These are phyloP conservation scores for Leucocoprinus leucothites DNA, from an alignment of 768 basidiomycete species.

Conservation along the genomic window DNA sequence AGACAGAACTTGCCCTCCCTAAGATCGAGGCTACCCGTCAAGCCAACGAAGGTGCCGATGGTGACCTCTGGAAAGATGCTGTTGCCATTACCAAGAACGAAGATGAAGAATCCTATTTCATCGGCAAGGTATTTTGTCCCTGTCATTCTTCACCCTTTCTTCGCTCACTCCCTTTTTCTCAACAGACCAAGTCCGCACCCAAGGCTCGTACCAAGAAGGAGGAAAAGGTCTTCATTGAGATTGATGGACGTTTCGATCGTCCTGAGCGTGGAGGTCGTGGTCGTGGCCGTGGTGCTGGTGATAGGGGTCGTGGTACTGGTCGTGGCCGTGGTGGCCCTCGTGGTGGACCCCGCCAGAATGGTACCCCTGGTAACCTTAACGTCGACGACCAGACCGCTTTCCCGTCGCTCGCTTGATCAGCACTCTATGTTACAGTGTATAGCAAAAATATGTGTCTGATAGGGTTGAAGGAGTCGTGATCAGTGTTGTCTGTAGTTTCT, in stretches of 20 bases:
- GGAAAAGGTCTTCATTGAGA: conserved; percentile 89
- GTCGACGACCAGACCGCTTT: conserved; percentile 86
- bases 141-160: neutral
- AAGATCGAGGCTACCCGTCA: conserved; percentile 76
- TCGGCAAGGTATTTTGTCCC: conserved; percentile 71
- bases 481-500: conserved; percentile 3
- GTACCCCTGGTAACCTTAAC: conserved; percentile 47
- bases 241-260: conserved; percentile 86
- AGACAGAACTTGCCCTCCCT: conserved; percentile 58
- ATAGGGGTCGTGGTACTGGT: conserved; percentile 38
- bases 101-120: conserved; percentile 78
- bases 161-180: conserved; percentile 12
- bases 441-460: conserved; percentile 4
- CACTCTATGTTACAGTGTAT: neutral
- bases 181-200: conserved; percentile 59
- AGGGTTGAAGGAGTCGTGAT: conserved; percentile 4
- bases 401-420: conserved; percentile 76
- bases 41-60: conserved; percentile 79
- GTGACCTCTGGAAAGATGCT: conserved; percentile 67
- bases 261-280: conserved; percentile 69
- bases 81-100: conserved; percentile 64
- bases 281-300: conserved; percentile 39
- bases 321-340: conserved; percentile 43
- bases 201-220: conserved; percentile 78
- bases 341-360: conserved; percentile 44